Conservation (phyloP, 2,329 filamentous ascomycete genomes). For the Uncinocarpus reesii region DNA sequence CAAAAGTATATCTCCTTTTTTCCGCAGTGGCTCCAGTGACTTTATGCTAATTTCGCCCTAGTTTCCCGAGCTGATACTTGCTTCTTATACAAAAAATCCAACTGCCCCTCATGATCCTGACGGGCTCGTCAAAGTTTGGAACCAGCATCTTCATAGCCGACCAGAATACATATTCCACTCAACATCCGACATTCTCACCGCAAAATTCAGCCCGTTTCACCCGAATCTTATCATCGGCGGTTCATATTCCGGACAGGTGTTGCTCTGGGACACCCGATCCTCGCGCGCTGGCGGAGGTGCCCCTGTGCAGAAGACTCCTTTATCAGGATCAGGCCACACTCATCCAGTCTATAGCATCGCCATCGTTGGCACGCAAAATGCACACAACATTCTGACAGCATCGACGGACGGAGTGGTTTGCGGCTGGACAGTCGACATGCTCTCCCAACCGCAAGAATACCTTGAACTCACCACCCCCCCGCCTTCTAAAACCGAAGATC, state of each 20-base stretch:
- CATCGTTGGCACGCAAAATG: conserved; percentile 95
- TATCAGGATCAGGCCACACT: conserved; percentile 89
- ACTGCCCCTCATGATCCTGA: conserved; percentile 88
- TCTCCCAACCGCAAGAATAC: conserved; percentile 89
- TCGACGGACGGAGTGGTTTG: conserved; percentile 95
- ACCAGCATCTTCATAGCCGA: conserved; percentile 82
- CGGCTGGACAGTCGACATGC: conserved; percentile 96
- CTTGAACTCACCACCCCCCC: conserved; percentile 77
- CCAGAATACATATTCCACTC: conserved; percentile 96
- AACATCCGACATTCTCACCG: conserved; percentile 86
- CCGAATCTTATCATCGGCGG: conserved; percentile 93
- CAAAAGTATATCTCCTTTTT: conserved; percentile 49
- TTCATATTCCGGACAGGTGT: conserved; percentile 89
- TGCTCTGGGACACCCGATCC: conserved; percentile 92
- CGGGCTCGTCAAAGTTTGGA: conserved; percentile 93
- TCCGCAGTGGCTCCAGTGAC: neutral
- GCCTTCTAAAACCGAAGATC: conserved; percentile 83
- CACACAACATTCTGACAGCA: conserved; percentile 95
- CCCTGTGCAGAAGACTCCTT: conserved; percentile 88
- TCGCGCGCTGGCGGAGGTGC: conserved; percentile 56
- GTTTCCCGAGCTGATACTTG: conserved; percentile 83
- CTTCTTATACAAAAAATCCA: conserved; percentile 95
- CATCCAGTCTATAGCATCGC: conserved; percentile 93
- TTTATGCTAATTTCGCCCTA: conserved; percentile 24
- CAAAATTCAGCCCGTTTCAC: conserved; percentile 97